Evolutionary conservation across 1,284 basidiomycete species (phyloP), one percentile per base, ranked within the genome.

Genomic region (Peniophora sp.): DNA sequence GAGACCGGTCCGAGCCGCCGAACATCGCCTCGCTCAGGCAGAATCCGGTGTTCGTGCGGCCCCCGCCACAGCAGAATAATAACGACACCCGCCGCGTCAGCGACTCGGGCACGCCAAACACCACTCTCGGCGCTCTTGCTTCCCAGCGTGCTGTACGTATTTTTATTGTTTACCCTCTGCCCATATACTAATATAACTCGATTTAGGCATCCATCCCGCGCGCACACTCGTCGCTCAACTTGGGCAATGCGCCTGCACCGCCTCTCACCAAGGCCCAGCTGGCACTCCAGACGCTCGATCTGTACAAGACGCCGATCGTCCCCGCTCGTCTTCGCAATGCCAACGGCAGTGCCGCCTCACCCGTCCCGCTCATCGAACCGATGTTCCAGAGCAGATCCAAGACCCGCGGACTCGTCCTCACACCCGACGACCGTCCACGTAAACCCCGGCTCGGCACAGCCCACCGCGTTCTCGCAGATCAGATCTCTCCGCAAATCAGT

Each of bases 281-380:
- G 54, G 80, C 79, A 18, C 71, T 88, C 3, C 77, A 81, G 47
- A 81, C 85, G 55, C 66, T 88, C 39, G 85, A 88, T 55, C 73
- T 83, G 36, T 88, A 88, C 68, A 84, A 81, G 66, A 88, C 83
- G 1, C 86, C 86, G 8, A 71, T 88, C 45, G 59, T 88, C 8
- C 85, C 86, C 3, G 81, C 82, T 39, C 79, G 83, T 17, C 69
- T 87, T 50, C 79, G 79, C 51, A 32, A 32, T 32, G 27, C 27
- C 12, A 32, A 32, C 27, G 27, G 27, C 27, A 75, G 67, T 11
- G 67, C 75, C 15, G 64, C 68, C 6, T 65, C 37, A 8, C 37
- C 37, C 39, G 43, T 41, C 20, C 17, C 68, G 10, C 69, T 78
- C 43, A 81, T 83, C 8, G 79, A 82, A 52, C 78, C 43, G 10